Evolutionary conservation across 2,329 filamentous ascomycete genomes (phyloP).

Genomic region (Fusarium duplospermum): DNA sequence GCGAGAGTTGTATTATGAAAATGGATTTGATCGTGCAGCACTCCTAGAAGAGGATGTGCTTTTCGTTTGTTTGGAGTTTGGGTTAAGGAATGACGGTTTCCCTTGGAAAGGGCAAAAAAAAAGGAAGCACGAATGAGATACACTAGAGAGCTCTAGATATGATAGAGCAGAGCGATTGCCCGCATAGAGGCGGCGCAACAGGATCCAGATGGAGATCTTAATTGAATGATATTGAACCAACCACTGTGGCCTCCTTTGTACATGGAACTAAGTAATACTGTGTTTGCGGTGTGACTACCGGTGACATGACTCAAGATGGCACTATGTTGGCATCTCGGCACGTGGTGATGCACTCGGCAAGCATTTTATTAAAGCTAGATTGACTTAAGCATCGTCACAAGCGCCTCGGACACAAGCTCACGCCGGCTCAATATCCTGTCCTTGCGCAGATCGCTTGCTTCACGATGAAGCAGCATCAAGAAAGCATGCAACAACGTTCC

Average conservation of each 20-base stretch:
- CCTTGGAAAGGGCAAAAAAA: constrained; percentile 9
- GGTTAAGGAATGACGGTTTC: constrained; percentile 15
- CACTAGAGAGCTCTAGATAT: constrained; percentile 37
- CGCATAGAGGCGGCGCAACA: constrained; percentile 22
- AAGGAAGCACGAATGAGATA: constrained; percentile 25
- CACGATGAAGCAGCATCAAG: background rate
- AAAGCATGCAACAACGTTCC: constrained; percentile 12
- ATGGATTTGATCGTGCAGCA: background rate
- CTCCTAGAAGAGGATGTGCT: constrained; percentile 10
- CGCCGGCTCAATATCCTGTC: background rate
- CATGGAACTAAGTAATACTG: background rate
- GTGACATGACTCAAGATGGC: background rate
- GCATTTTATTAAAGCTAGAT: background rate
- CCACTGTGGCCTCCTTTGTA: background rate
- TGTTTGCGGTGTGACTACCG: constrained; percentile 1
- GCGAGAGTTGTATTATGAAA: constrained; percentile 16
- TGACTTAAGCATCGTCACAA: background rate
- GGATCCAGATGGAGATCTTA: constrained; percentile 25
- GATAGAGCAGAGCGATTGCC: constrained; percentile 25
- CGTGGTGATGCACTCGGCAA: background rate
- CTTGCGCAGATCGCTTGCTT: constrained; percentile 18
- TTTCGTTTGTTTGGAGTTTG: constrained; percentile 38
- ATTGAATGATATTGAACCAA: constrained; percentile 20
- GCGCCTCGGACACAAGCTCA: background rate
- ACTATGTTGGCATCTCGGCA: background rate